Conservation (phyloP, 495 filamentous ascomycete species). For the Aspergillus haitiensis region DNA sequence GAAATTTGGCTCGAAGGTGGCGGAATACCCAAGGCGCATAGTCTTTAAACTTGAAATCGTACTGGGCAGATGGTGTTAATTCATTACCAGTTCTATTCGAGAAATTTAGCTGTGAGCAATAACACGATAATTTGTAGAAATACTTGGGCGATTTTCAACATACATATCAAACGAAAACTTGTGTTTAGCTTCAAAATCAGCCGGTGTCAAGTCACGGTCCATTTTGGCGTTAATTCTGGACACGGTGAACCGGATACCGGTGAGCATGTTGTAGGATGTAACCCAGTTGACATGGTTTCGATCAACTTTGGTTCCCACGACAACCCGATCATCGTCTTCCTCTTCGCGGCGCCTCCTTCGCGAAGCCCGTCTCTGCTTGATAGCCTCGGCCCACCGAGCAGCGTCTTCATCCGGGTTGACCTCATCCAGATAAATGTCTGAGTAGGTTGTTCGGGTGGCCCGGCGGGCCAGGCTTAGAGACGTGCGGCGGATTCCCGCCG, state of each 20-base stretch:
- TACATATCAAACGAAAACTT: constrained; percentile 99
- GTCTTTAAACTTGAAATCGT: constrained; percentile 99
- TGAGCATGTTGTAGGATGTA: constrained; percentile 99
- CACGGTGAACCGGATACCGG: constrained; percentile 94
- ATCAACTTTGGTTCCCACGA: constrained; percentile 98
- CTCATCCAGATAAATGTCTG: constrained; percentile 80
- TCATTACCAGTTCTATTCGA: constrained; percentile 82
- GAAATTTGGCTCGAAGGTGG: constrained; percentile 83
- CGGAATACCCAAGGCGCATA: constrained; percentile 99
- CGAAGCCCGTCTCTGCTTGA: constrained; percentile 84
- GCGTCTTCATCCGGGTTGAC: constrained; percentile 86
- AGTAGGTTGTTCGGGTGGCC: constrained; percentile 79
- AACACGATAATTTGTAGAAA: not conserved
- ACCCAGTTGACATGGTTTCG: constrained; percentile 98
- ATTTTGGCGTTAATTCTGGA: constrained; percentile 97
- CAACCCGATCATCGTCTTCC: constrained; percentile 88
- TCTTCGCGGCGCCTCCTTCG: constrained; percentile 78
- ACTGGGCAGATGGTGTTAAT: constrained; percentile 95
- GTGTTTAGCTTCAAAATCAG: constrained; percentile 87
- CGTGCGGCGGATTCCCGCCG: constrained; percentile 64
- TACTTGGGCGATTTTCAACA: constrained; percentile 23
- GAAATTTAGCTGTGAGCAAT: constrained; percentile 23
- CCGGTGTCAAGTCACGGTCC: constrained; percentile 81
- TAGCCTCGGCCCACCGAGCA: constrained; percentile 85
- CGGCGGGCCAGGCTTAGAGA: constrained; percentile 79